Base-by-base conservation (phyloP, 768 basidiomycete species). In the Pleurotus giganteus region DNA sequence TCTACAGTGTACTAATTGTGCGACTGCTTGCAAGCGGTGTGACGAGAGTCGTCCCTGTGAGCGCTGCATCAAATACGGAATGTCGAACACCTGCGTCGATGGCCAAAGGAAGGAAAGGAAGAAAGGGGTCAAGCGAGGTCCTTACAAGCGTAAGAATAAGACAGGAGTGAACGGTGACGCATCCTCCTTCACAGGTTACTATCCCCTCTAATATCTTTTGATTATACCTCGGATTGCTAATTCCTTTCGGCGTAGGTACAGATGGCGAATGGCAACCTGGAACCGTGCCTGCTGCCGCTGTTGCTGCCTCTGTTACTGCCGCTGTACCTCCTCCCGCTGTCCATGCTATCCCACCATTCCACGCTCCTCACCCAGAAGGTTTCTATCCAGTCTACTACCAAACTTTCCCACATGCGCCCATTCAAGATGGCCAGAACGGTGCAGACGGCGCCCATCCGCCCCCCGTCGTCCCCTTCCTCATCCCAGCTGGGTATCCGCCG, bases 71-170 rank as follows among this genome's bases (percentile, higher is more conserved):
- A 94, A 94, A 71, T 95, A 95, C 68, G 91, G 89, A 60, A 81
- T 93, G 51, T 73, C 82, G 2, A 79, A 79, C 8, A 79, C 85
- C 53, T 97, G 94, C 69, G 74, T 88, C 53, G 94, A 97, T 68
- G 94, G 93, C 27, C 88, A 91, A 64, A 82, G 94, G 65, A 97
- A 96, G 73, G 94, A 96, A 70, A 80, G 94, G 58, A 93, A 92
- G 73, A 92, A 90, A 69, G 91, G 91, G 53, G 80, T 92, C 68
- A 93, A 93, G 71, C 79, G 91, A 58, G 91, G 91, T 2, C 91
- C 91, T 57, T 93, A 93, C 78, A 91, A 90, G 74, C 76, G 80
- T 56, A 80, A 80, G 63, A 70, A 71, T 56, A 79, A 79, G 55
- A 63, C 64, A 11, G 68, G 61, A 13, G 60, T 58, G 9, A 67